Evolutionary conservation across 2,329 filamentous ascomycete genomes (phyloP).

Genomic region (Atkinsonella texensis): DNA sequence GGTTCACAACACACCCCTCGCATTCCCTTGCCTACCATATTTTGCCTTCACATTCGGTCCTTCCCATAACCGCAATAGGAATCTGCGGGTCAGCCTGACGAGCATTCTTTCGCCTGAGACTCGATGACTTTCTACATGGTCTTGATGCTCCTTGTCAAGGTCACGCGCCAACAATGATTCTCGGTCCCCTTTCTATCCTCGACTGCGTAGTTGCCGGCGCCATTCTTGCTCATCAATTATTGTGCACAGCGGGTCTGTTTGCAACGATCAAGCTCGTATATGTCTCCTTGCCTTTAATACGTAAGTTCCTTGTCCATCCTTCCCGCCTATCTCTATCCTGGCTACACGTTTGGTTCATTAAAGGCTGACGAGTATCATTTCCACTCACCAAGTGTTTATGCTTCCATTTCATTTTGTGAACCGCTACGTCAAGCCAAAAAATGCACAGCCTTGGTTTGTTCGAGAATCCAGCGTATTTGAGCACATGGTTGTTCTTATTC

Average conservation of each 20-base stretch:
- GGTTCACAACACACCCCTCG: neutral
- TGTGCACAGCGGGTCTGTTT: conserved; percentile 53
- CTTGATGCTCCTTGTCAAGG: neutral
- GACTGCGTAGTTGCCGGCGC: conserved; percentile 64
- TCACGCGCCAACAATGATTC: conserved; percentile 42
- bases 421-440: conserved; percentile 10
- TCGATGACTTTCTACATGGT: neutral
- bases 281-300: conserved; percentile 54
- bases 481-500: conserved; percentile 64
- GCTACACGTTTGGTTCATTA: no score
- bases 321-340: no score
- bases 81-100: neutral
- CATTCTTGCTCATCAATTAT: conserved; percentile 59
- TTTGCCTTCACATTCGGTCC: neutral
- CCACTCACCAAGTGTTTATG: neutral
- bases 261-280: conserved; percentile 45
- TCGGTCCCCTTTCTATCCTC: conserved; percentile 60
- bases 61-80: neutral
- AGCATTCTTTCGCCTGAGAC: no score
- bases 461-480: conserved; percentile 61
- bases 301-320: neutral
- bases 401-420: conserved; percentile 5
- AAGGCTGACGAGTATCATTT: neutral
- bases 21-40: neutral
- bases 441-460: conserved; percentile 45